Conservation (phyloP, 257 asterid genomes). For the Salvia miltiorrhiza region DNA sequence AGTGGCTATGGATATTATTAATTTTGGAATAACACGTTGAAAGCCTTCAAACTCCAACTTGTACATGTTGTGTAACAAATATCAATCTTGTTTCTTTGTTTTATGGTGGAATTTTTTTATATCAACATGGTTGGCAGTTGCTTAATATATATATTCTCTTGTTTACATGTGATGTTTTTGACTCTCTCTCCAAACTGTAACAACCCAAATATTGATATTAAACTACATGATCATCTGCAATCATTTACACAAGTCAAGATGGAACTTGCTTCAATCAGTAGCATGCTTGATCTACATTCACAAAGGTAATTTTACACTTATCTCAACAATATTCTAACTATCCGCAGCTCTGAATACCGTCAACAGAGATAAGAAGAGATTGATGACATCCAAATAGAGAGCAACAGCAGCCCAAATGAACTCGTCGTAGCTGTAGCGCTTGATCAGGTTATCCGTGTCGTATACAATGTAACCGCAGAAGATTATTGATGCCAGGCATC, state of each 20-base stretch:
- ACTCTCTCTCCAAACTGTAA: not conserved
- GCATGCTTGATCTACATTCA: not conserved
- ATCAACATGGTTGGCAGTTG: not conserved
- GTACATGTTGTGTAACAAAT: not conserved
- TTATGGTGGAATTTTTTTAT: too few relatives aligned
- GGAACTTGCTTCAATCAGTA: not conserved
- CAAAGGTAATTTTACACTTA: not conserved
- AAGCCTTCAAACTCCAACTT: not conserved
- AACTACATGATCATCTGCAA: not conserved
- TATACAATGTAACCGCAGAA: constrained; percentile 56
- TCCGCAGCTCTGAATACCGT: constrained; percentile 40
- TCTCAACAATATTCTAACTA: not conserved
- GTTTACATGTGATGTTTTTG: not conserved
- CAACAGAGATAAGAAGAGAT: constrained; percentile 41
- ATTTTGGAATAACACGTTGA: not conserved
- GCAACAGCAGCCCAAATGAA: constrained; percentile 55
- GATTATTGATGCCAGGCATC: constrained; percentile 45
- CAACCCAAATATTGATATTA: not conserved
- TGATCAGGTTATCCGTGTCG: constrained; percentile 60
- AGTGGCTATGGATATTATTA: not conserved
- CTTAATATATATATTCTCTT: too few relatives aligned
- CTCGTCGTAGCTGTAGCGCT: constrained; percentile 48
- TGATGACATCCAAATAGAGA: constrained; percentile 53
- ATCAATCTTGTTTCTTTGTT: too few relatives aligned
- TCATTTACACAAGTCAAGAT: not conserved